Percentiles rank a stretch among this genome's conserved stretches.
Evolutionary conservation across 208 protist species (phyloP).

Genomic region (Acanthamoeba triangularis): DNA sequence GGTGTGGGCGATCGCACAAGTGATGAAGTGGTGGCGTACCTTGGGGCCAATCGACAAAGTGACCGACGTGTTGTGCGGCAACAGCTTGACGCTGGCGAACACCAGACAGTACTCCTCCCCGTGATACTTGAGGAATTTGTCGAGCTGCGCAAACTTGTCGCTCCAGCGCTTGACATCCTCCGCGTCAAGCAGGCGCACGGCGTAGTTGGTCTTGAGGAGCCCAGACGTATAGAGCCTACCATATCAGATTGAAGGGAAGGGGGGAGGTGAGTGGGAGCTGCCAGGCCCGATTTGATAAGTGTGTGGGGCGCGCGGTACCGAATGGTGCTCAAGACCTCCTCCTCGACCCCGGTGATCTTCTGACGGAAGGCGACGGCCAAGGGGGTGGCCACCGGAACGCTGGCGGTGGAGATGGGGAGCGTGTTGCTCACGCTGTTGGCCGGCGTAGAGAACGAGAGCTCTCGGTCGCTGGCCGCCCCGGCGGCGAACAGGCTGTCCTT

Average conservation of each 20-base stretch:
- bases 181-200: neutral
- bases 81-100: constrained; percentile 5
- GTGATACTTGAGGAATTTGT: neutral
- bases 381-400: neutral
- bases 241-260: no score
- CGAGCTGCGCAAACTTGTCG: neutral
- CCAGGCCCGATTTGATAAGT: neutral
- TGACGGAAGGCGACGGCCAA: constrained; percentile 53
- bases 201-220: constrained; percentile 54
- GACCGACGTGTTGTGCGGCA: constrained; percentile 42
- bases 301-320: neutral
- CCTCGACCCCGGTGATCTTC: constrained; percentile 20
- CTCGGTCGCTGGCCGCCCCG: neutral
- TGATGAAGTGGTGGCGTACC: neutral
- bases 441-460: constrained; percentile 6
- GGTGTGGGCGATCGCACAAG: neutral
- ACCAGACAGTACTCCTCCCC: neutral
- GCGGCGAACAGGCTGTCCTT: neutral
- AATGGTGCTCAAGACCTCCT: constrained; percentile 46
- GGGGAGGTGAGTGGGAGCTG: neutral
- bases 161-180: constrained; percentile 31
- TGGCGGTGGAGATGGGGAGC: neutral
- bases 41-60: constrained; percentile 26
- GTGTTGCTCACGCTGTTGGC: neutral
- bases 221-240: neutral